phyloP scores from a whole-genome alignment of 1,284 basidiomycete species.

The Neolentinus lepideus region DNA sequence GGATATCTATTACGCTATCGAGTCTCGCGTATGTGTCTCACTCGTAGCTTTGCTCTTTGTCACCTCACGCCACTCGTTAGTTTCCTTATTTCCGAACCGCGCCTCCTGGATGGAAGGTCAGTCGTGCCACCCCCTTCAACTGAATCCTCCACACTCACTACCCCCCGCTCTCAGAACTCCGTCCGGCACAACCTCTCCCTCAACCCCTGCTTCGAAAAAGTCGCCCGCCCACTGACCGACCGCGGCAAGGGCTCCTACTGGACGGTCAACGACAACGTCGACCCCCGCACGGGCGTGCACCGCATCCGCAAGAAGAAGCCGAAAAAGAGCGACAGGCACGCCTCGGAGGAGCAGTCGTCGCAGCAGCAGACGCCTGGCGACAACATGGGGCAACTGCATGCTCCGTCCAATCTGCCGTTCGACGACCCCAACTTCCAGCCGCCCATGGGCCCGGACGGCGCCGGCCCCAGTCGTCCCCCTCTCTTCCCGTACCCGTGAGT shows the following conservation, averaged over 20 bases:
- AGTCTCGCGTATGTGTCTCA: slow-evolving; percentile 59
- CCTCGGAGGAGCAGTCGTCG: slow-evolving; percentile 35
- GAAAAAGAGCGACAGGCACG: slow-evolving; percentile 40
- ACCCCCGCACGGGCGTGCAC: slow-evolving; percentile 79
- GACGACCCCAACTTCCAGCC: slow-evolving; percentile 52
- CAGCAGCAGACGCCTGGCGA: slow-evolving; percentile 8
- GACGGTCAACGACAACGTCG: slow-evolving; percentile 83
- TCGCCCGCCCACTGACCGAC: slow-evolving; percentile 82
- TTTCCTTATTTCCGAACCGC: slow-evolving; percentile 81
- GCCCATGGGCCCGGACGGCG: slow-evolving; percentile 48
- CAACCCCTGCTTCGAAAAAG: slow-evolving; percentile 91
- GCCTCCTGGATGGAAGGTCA: slow-evolving; percentile 80
- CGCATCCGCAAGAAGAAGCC: slow-evolving; percentile 77
- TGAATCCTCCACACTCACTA: slow-evolving; percentile 5
- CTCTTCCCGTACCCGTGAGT: slow-evolving; percentile 51
- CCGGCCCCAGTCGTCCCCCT: slow-evolving; percentile 47
- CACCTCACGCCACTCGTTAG: slow-evolving; percentile 27
- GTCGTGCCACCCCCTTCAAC: slow-evolving; percentile 17
- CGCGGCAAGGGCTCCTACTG: slow-evolving; percentile 84
- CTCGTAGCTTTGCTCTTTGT: background rate
- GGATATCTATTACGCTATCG: slow-evolving; percentile 84
- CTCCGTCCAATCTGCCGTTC: slow-evolving; percentile 24
- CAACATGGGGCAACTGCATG: slow-evolving; percentile 4
- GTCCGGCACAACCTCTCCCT: slow-evolving; percentile 91
- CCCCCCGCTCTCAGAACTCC: slow-evolving; percentile 62